phyloP scores from a whole-genome alignment of 305 asterid species.

The Striga hermonthica region DNA sequence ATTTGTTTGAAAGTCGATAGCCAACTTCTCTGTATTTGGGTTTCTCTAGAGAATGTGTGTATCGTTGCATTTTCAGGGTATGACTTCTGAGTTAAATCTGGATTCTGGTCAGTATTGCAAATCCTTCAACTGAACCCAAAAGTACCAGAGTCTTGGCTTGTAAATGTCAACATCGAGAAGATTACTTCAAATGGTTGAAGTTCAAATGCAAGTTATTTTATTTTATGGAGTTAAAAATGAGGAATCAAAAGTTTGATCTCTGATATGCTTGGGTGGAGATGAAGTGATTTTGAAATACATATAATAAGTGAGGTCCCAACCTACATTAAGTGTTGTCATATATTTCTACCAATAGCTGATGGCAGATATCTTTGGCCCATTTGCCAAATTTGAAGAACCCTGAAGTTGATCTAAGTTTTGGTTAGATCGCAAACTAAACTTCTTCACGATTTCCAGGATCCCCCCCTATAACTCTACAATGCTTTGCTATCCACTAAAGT shows the following conservation, averaged over 20 bases:
- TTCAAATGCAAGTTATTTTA: too few species aligned
- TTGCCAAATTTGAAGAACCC: neutral
- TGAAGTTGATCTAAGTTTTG: neutral
- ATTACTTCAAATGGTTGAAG: too few species aligned
- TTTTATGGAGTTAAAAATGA: neutral
- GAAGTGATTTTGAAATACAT: neutral
- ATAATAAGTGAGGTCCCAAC: neutral
- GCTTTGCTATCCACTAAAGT: neutral
- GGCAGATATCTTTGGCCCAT: neutral
- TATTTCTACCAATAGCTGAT: conserved; percentile 8
- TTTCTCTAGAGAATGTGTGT: too few species aligned
- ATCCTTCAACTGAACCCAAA: too few species aligned
- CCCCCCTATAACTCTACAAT: neutral
- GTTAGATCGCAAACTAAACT: neutral
- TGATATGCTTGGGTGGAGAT: neutral
- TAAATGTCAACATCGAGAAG: too few species aligned
- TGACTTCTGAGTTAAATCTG: too few species aligned
- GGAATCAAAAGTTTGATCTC: neutral
- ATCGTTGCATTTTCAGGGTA: too few species aligned
- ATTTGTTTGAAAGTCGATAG: conserved; percentile 16
- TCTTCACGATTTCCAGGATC: neutral
- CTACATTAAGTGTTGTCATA: neutral
- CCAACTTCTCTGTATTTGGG: too few species aligned
- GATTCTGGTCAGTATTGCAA: too few species aligned
- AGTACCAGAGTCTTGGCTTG: too few species aligned